These are phyloP conservation scores for Flammula alnicola DNA, from an alignment of 1,284 basidiomycete species.

Conservation along the genomic window DNA sequence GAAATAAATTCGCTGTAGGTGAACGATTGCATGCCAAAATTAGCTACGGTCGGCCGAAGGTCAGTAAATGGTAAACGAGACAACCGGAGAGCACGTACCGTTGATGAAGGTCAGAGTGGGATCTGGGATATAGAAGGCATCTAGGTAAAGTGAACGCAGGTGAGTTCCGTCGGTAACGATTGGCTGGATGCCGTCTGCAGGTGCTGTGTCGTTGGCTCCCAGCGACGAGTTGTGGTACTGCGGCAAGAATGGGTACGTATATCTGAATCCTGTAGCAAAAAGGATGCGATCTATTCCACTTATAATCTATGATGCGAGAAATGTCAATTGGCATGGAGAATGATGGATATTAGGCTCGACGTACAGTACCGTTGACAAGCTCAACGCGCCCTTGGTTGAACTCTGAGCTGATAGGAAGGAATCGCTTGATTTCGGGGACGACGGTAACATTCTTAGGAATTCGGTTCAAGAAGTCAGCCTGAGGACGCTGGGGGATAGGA, in stretches of 20 bases:
- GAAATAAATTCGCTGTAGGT: slow-evolving; percentile 41
- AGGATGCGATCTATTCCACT: slow-evolving; percentile 44
- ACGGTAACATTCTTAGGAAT: slow-evolving; percentile 33
- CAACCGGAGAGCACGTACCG: slow-evolving; percentile 26
- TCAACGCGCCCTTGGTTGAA: slow-evolving; percentile 39
- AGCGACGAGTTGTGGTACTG: slow-evolving; percentile 42
- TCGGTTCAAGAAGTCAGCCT: slow-evolving; percentile 22
- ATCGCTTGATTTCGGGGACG: slow-evolving; percentile 31
- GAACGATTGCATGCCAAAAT: slow-evolving; percentile 44
- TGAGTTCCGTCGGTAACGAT: slow-evolving; percentile 51
- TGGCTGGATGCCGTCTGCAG: slow-evolving; percentile 26
- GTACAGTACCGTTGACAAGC: slow-evolving; percentile 44
- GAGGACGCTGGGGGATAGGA: slow-evolving; percentile 18
- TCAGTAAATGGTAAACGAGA: neutral
- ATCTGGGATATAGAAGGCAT: slow-evolving; percentile 54
- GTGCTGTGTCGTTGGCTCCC: slow-evolving; percentile 24
- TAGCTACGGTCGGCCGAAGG: slow-evolving; percentile 30
- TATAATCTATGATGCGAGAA: slow-evolving; percentile 30
- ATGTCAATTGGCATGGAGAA: neutral
- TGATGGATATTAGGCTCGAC: slow-evolving; percentile 9
- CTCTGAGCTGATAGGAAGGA: slow-evolving; percentile 21
- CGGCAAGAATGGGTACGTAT: slow-evolving; percentile 52
- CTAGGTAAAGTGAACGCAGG: slow-evolving; percentile 49
- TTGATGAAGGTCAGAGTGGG: slow-evolving; percentile 50
- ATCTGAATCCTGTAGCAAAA: slow-evolving; percentile 51